Evolutionary conservation across 164 flowering plant genomes (phyloP).

Genomic region (Vitis cinerea): DNA sequence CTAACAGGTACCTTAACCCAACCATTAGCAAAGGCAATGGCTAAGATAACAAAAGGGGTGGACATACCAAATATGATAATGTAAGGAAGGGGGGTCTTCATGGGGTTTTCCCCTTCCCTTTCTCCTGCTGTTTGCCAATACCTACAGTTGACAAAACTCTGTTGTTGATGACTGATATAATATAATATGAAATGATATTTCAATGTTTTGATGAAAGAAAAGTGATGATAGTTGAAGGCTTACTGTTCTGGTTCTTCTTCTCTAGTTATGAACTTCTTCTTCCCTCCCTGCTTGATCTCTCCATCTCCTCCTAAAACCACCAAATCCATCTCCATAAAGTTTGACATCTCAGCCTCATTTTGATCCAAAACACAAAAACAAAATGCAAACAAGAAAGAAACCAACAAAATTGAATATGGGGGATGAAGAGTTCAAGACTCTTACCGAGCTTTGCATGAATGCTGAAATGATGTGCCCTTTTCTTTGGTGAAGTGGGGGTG

Average conservation of each 20-base stretch:
- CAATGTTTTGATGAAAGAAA: background rate
- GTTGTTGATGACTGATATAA: too few species aligned
- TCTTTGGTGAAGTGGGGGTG: conserved; percentile 19
- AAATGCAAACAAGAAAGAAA: background rate
- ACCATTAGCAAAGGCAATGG: conserved; percentile 88
- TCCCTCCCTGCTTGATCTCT: conserved; percentile 54
- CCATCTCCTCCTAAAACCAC: conserved; percentile 54
- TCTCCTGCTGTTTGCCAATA: conserved; percentile 96
- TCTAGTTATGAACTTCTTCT: conserved; percentile 89
- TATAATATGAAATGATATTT: too few species aligned
- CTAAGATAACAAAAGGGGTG: conserved; percentile 88
- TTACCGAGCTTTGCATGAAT: conserved; percentile 55
- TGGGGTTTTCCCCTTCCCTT: conserved; percentile 92
- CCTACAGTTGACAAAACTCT: conserved; percentile 36
- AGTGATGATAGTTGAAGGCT: conserved; percentile 16
- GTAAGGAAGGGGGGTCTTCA: conserved; percentile 92
- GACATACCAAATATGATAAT: conserved; percentile 94
- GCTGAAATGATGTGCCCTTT: conserved; percentile 27
- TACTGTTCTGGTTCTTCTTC: conserved; percentile 94
- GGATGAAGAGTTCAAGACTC: background rate
- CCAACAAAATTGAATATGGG: background rate
- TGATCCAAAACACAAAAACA: background rate
- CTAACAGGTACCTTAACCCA: conserved; percentile 90
- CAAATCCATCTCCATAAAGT: conserved; percentile 1
- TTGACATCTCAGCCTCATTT: background rate